Percentiles rank a stretch among this genome's conserved stretches.
phyloP scores from a whole-genome alignment of 2,329 filamentous ascomycete species.

The Ophiocordyceps australis region DNA sequence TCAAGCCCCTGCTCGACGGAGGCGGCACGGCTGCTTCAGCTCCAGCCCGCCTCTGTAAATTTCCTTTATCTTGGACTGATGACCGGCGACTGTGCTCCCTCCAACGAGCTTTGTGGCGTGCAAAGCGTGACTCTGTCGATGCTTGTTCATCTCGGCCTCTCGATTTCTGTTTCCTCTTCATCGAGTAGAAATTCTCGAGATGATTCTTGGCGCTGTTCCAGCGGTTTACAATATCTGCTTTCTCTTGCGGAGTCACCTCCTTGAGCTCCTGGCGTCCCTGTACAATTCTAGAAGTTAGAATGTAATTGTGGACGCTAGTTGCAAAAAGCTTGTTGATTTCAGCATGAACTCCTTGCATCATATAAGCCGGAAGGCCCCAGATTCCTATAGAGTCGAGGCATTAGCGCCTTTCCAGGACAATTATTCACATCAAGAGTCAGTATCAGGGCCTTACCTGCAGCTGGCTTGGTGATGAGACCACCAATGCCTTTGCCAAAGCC shows the following conservation, averaged over 20 bases:
- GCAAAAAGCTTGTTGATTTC: slow-evolving; percentile 56
- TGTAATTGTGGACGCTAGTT: slow-evolving; percentile 58
- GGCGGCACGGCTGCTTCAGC: slow-evolving; percentile 5
- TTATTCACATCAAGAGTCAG: too few species aligned
- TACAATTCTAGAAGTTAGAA: slow-evolving; percentile 56
- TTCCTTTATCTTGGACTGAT: slow-evolving; percentile 31
- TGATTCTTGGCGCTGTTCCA: slow-evolving; percentile 46
- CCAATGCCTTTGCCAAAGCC: slow-evolving; percentile 72
- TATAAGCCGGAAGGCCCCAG: slow-evolving; percentile 60
- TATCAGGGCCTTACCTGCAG: slow-evolving; percentile 37
- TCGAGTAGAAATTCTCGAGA: slow-evolving; percentile 39
- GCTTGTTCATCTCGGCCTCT: slow-evolving; percentile 11
- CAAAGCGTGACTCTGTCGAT: slow-evolving; percentile 6
- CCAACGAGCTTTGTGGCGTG: slow-evolving; percentile 24
- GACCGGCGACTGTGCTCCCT: slow-evolving; percentile 26
- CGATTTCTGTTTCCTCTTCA: slow-evolving; percentile 26
- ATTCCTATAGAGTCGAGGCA: slow-evolving; percentile 23
- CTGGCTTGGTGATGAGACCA: slow-evolving; percentile 66
- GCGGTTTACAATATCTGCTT: slow-evolving; percentile 40
- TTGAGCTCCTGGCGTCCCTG: slow-evolving; percentile 55
- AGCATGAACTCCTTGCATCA: slow-evolving; percentile 67
- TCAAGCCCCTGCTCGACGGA: slow-evolving; percentile 3
- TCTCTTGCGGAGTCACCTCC: slow-evolving; percentile 35
- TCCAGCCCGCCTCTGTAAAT: slow-evolving; percentile 18
- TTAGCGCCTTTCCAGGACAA: neutral